Evolutionary conservation across 2,329 filamentous ascomycete genomes (phyloP), one percentile per base, ranked within the genome.

Genomic region (Diaporthe nobilis): DNA sequence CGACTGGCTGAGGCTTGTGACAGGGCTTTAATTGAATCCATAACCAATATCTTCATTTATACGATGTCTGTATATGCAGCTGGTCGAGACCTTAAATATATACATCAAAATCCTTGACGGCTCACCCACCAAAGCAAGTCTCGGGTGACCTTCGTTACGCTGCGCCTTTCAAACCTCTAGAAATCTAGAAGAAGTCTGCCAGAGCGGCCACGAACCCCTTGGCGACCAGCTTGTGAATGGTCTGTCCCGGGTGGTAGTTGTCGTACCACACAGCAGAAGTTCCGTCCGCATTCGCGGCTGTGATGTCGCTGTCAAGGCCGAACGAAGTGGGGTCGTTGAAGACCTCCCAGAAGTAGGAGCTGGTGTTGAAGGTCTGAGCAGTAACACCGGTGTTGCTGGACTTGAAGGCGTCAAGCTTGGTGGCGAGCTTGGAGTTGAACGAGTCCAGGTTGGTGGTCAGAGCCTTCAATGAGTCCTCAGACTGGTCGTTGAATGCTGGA

Each of bases 181-280:
- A 13, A 53, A 12, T 39, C 37, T 73, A 77, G 42, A 77, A 75
- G 25, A 65, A 70, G 15, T 67, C 70, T 1, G 75, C 60, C 61
- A 77, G 25, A 42, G 75, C 70, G 3, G 49, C 25, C 22, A 49
- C 68, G 7, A 75, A 77, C 28, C 73, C 75, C 57, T 75, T 44
- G 31, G 73, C 75, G 31, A 77, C 75, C 49, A 75, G 55, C 7
- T 65, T 73, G 57, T 77, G 75, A 17, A 77, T 73, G 2, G 67
- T 70, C 31, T 77, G 75, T 7, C 75, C 75, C n/a, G 75, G 75
- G 49, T 77, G 73, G 55, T 77, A 77, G 70, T 57, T 53, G n/a
- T 75, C 75, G 17, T 75, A 75, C 75, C 75, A 75, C 20, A 77
- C 75, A 15, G 68, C 68, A n/a, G 75, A 63, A 2, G 73, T 77